Evolutionary conservation across 805 yeast genomes (phyloP).

Genomic region (Cyberlindnera maritima): DNA sequence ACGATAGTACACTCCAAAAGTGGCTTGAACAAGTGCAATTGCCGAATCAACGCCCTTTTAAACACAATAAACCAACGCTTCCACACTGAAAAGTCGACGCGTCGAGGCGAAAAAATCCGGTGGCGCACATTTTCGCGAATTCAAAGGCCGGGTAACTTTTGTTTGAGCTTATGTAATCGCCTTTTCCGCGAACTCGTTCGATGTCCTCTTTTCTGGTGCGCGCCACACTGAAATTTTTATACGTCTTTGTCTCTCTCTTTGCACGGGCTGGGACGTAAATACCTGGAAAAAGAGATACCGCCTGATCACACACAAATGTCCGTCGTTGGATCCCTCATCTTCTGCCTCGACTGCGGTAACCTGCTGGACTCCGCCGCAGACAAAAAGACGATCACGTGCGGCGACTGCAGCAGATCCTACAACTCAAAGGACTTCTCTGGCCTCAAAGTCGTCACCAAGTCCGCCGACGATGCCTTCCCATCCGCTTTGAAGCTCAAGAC

Average conservation of each 20-base stretch:
- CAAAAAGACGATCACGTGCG: constrained; percentile 52
- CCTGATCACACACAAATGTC: too few relatives aligned
- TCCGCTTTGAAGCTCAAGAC: constrained; percentile 75
- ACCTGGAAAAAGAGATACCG: too few relatives aligned
- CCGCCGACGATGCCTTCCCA: constrained; percentile 93
- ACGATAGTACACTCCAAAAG: too few relatives aligned
- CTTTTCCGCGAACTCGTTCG: constrained; percentile 1
- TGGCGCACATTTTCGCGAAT: not conserved
- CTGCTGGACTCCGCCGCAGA: constrained; percentile 63
- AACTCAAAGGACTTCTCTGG: constrained; percentile 57
- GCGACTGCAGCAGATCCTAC: constrained; percentile 43
- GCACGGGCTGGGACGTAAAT: too few relatives aligned
- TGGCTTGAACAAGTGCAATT: not conserved
- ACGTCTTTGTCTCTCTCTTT: not conserved
- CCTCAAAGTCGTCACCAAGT: constrained; percentile 80
- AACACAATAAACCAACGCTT: not conserved
- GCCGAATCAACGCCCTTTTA: not conserved
- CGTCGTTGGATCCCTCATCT: constrained; percentile 91
- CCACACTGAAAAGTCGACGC: constrained; percentile 3
- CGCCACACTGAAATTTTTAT: constrained; percentile 7
- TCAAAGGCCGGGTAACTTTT: constrained; percentile 1
- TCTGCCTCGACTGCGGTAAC: constrained; percentile 92
- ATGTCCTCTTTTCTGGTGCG: not conserved
- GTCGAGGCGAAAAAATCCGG: constrained; percentile 1
- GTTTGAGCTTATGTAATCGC: too few relatives aligned